Evolutionary conservation across 179 eudicot genomes (phyloP), one percentile per base, ranked within the genome.

Genomic region (Silene vulgaris): DNA sequence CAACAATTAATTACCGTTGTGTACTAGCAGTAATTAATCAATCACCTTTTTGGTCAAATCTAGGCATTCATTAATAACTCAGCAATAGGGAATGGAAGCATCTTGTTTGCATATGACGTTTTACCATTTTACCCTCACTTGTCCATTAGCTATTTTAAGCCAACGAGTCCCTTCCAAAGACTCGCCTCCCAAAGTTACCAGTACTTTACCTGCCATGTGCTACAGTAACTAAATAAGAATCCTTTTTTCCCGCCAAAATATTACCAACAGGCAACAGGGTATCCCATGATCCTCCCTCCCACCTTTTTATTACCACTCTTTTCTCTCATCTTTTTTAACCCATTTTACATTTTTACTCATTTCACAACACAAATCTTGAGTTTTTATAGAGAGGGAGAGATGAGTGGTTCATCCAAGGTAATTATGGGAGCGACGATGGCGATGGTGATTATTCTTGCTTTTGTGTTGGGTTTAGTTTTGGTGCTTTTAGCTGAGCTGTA

Each of bases 401-500:
- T 89, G 92, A 86, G 82, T 79, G 91, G 88, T 13, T 74, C 87
- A 1, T 86, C 96, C 8, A 89, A 89, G 85, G 80, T 89, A 61
- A 85, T 91, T 12, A 85, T 90, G 91, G 92, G 87, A 6, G 90
- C 92, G 63, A 88, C 87, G 45, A 71, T 91, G 32, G 84, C 85
- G 3, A 83, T 89, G 88, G 88, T 86, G 48, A 59, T 85, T 8
- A 67, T 82, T 73, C 86, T 90, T 3, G 91, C 85, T 69, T 77
- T 87, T 28, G 87, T 92, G 2, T 40, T 92, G 8, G 83, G 81
- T 50, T 78, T 92, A 3, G 87, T 92, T 8, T 78, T 90, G 32
- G 80, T 92, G 4, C 89, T 92, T n/a, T 77, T 92, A 62, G 92
- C 88, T 20, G 90, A 92, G 60, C 91, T 92, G 75, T 92, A 90